These are phyloP conservation scores for Meripilus lineatus DNA, from an alignment of 1,284 basidiomycete species.

Conservation along the genomic window DNA sequence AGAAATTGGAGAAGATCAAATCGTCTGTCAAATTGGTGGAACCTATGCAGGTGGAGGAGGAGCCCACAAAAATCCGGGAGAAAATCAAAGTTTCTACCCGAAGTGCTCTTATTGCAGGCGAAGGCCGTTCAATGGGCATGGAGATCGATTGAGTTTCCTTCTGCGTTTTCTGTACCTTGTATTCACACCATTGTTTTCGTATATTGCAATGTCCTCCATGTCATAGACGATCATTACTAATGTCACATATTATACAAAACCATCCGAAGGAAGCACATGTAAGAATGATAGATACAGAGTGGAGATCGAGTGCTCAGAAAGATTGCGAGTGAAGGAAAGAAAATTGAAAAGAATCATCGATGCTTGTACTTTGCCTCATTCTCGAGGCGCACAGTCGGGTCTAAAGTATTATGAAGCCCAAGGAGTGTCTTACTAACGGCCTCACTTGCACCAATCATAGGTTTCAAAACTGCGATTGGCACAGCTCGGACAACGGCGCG, in stretches of 20 bases:
- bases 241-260: too few relatives aligned
- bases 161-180: constrained; percentile 1
- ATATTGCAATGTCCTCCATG: not conserved
- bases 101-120: constrained; percentile 72
- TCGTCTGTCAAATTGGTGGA: constrained; percentile 68
- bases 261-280: too few relatives aligned
- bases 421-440: constrained; percentile 94
- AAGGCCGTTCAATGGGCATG: constrained; percentile 79
- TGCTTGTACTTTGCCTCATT: constrained; percentile 89
- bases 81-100: constrained; percentile 76
- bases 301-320: too few relatives aligned
- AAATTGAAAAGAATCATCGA: constrained; percentile 46
- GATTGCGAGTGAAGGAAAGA: too few relatives aligned
- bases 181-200: not conserved
- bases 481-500: constrained; percentile 93
- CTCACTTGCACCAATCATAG: constrained; percentile 95
- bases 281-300: too few relatives aligned
- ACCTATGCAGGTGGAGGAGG: constrained; percentile 48
- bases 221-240: too few relatives aligned
- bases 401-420: constrained; percentile 86
- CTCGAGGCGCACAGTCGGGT: constrained; percentile 75
- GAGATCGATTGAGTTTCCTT: constrained; percentile 56
- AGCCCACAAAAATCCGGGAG: constrained; percentile 54
- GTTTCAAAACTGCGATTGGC: constrained; percentile 92
- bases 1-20: constrained; percentile 54